Base-by-base conservation (phyloP, 768 basidiomycete genomes). In the Pseudohyphozyma bogoriensis region DNA sequence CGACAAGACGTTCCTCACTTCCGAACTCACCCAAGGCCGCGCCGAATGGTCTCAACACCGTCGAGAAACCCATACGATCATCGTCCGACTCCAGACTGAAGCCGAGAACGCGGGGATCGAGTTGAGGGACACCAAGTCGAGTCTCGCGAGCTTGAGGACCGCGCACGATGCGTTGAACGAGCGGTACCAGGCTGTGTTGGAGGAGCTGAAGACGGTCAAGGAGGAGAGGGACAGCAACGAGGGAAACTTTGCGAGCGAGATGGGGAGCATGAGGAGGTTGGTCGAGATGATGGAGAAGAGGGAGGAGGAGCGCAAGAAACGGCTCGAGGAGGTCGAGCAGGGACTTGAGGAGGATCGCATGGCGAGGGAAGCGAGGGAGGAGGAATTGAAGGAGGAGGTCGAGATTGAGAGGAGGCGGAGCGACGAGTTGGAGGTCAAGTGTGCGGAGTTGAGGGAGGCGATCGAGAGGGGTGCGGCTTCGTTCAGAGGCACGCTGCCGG, bases 201-300 rank as follows among this genome's bases (percentile, higher is more conserved):
- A 83, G 22, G 82, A 84, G 57, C 80, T 87, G 22, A 84, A 87
- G 66, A 82, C 83, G 58, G 78, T 92, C 40, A 83, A 82, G 37
- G 82, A 84, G 8, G 83, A 85, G 63, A 77, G 91, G 16, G 89
- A 87, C 4, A 87, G 88, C 68, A 85, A 88, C 68, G 89, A 93
- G 67, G 83, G 85, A 1, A 83, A 83, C 2, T 92, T 88, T 71
- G 79, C 85, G 0, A 81, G 79, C 59, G 91, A 96, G 72, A 83
- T 84, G 3, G 82, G 79, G 42, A 81, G 83, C 16, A 74, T 91
- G 66, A 81, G 82, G 59, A 79, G 89, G 35, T 77, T 95, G 22
- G 84, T 91, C 15, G 76, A 80, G 10, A 81, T 91, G 77, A 84
- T 95, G 78, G 89, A 96, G 72, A 85, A 85, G 58, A 80, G 91